Conservation (phyloP, 192 early-diverging fungal species). For the Glomus cerebriforme region DNA sequence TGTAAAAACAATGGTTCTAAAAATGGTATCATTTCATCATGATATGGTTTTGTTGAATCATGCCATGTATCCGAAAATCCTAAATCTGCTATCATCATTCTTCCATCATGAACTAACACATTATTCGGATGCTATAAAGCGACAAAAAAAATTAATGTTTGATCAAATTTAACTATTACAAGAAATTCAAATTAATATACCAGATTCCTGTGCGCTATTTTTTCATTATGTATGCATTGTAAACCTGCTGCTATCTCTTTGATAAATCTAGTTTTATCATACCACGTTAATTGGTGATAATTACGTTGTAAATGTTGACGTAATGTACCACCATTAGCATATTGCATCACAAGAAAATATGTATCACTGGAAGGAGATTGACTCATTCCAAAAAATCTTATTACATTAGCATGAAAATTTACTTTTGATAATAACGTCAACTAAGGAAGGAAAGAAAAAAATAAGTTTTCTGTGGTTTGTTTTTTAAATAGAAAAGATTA, state of each 20-base stretch:
- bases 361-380: neutral
- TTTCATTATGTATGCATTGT: conserved; percentile 36
- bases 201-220: conserved; percentile 42
- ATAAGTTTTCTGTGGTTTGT: too few species aligned
- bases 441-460: neutral
- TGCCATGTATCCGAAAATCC: neutral
- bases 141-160: neutral
- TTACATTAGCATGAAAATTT: neutral
- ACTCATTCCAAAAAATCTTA: neutral
- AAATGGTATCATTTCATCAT: conserved; percentile 2
- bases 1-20: conserved; percentile 11
- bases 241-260: conserved; percentile 38
- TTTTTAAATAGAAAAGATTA: neutral
- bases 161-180: neutral
- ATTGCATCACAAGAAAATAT: conserved; percentile 2
- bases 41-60: neutral
- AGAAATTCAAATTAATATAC: neutral
- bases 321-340: conserved; percentile 1
- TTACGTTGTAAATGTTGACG: conserved; percentile 25
- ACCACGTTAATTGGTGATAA: conserved; percentile 41
- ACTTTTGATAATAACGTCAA: neutral
- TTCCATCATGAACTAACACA: conserved; percentile 11
- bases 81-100: conserved; percentile 4
- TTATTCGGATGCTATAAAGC: conserved; percentile 16
- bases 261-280: conserved; percentile 37